Evolutionary conservation across 2,329 filamentous ascomycete genomes (phyloP), one percentile per base, ranked within the genome.

Genomic region (Aspergillus arachidicola): DNA sequence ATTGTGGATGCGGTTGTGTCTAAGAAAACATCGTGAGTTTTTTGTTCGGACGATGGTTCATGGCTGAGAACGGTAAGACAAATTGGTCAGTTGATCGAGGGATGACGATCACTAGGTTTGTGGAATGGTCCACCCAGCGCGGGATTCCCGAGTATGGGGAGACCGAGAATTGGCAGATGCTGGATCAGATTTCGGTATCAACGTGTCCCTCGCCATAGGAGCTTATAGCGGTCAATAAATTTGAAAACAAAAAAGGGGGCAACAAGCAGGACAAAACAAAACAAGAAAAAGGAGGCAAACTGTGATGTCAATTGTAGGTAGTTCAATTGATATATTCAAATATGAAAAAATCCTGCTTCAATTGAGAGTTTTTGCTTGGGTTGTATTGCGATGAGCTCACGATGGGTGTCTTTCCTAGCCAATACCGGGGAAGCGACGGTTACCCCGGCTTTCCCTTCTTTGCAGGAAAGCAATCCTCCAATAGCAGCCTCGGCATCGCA

Each of bases 81-180:
- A 4, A 48, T 48, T 59, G 64, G 59, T 69, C 66, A 65, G 30
- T 69, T 68, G 67, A 68, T 64, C 66, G 59, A 63, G 62, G 60
- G 45, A 63, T 64, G 60, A 43, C 64, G 66, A 66, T 64, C 66
- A 55, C 58, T 57, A 19, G 60, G 59, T 62, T 59, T 53, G 51
- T 59, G 66, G 66, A 66, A 66, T 66, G 67, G 62, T 59, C 66
- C 67, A 69, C 67, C 26, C 26, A 50, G 57, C 60, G 57, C 63
- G 68, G 68, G 63, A 68, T 68, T 58, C 56, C 66, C 68, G 61
- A 64, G 63, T 66, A 64, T 61, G 66, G 68, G 64, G 64, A 53
- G 64, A 28, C 67, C 67, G 66, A 68, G 57, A 55, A 36, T 23
- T 55, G 32, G 51, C 32, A 55, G 34, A 50, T 54, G 58, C 51